Base-by-base conservation (phyloP, 2,329 filamentous ascomycete species). In the Myotisia sp. region DNA sequence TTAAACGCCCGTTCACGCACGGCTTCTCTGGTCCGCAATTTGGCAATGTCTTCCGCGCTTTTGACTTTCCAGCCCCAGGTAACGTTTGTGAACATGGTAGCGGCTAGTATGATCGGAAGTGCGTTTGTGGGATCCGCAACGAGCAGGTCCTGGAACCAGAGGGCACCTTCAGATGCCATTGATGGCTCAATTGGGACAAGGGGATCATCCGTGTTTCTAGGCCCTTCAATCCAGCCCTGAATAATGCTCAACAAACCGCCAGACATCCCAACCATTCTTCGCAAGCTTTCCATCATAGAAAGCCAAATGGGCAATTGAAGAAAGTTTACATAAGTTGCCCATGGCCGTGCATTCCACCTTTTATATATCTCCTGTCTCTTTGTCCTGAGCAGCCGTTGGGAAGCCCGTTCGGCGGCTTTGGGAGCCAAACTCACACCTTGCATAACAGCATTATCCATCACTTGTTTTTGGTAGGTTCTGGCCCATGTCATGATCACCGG, bases 121-220 rank as follows among this genome's bases (percentile, higher is more conserved):
- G 59, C 42, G 2, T 64, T 52, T 2, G 60, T 62, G 0, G 70
- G 60, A 43, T 77, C 73, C 6, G 67, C 54, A 0, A 59, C 46
- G 4, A 70, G 53, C 9, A 78, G 60, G 47, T 76, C 61, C 1
- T 64, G 60, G 37, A 75, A 74, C 72, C 72, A 78, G 2, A 73
- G 55, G 3, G 65, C 60, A n/a, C 72, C 72, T 52, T 74, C 72
- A 5, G 49, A 60, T 4, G 64, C 60, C 10, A 77, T 52, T 3
- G 63, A 60, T 3, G 64, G 62, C 42, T 73, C 67, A 20, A 65
- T 28, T 3, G 47, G 45, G 16, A 56, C 16, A 22, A 37, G 17
- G 13, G 21, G 30, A 12, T 23, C 20, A 16, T 33, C 24, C 12
- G 33, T 21, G 23, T 16, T 18, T 22, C 17, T 34, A 45, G 46